A percentile compares a stretch with the other conserved stretches of the same genome.
phyloP scores from a whole-genome alignment of 257 asterid genomes.

The Jacaranda copaia region DNA sequence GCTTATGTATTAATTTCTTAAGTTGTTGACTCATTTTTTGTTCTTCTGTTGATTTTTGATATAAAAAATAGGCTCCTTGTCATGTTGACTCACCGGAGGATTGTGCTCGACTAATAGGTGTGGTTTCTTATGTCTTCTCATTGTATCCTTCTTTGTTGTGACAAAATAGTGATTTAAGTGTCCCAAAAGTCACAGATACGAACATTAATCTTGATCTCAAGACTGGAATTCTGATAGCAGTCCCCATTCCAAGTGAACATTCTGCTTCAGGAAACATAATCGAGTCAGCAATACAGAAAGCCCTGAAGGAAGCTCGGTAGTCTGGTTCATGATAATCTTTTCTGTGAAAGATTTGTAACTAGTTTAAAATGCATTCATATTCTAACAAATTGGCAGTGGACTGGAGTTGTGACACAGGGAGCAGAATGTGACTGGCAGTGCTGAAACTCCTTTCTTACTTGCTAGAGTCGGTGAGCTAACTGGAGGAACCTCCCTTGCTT shows the following conservation, averaged over 20 bases:
- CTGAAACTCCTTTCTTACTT: slow-evolving; percentile 95
- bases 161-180: slow-evolving; percentile 27
- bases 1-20: not conserved
- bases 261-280: slow-evolving; percentile 82
- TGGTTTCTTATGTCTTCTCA: slow-evolving; percentile 11
- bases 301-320: slow-evolving; percentile 86
- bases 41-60: slow-evolving; percentile 21
- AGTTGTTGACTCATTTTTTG: slow-evolving; percentile 4
- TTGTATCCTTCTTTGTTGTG: not conserved
- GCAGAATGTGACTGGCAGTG: slow-evolving; percentile 77
- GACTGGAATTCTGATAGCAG: slow-evolving; percentile 83
- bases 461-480: slow-evolving; percentile 88
- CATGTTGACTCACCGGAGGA: slow-evolving; percentile 88
- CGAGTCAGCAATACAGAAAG: slow-evolving; percentile 85
- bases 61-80: slow-evolving; percentile 73
- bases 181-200: slow-evolving; percentile 52
- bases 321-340: slow-evolving; percentile 28
- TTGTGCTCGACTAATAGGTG: slow-evolving; percentile 87
- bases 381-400: slow-evolving; percentile 21
- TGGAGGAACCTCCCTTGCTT: slow-evolving; percentile 90
- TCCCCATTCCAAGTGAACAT: slow-evolving; percentile 85
- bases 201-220: slow-evolving; percentile 62
- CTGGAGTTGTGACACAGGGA: slow-evolving; percentile 59
- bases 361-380: not conserved
- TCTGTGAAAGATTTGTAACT: slow-evolving; percentile 16